phyloP scores from a whole-genome alignment of 306 rosid species.

The Herpetospermum pedunculosum region DNA sequence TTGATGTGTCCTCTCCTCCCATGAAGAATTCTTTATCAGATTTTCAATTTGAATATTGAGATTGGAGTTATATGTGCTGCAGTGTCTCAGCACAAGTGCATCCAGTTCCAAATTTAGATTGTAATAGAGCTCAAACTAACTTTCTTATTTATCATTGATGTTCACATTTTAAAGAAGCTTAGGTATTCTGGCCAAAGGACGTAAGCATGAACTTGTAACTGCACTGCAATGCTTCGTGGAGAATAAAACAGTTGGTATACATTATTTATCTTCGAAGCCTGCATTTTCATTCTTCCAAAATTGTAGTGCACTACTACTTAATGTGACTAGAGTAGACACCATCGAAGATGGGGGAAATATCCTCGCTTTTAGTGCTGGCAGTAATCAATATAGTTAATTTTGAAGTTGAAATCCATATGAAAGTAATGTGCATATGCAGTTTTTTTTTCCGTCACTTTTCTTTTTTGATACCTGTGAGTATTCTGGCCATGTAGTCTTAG shows the following conservation, averaged over 20 bases:
- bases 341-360: not conserved
- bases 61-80: not conserved
- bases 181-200: conserved; percentile 62
- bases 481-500: conserved; percentile 39
- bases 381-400: not conserved
- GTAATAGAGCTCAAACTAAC: not conserved
- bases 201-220: conserved; percentile 62
- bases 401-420: not conserved
- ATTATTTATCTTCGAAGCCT: not conserved
- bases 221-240: conserved; percentile 58
- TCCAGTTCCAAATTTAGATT: not conserved
- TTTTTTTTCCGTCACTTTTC: too few relatives aligned
- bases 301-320: not conserved
- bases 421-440: too few relatives aligned
- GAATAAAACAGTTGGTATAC: conserved; percentile 39
- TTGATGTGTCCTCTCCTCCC: not conserved
- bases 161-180: conserved; percentile 45
- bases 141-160: conserved; percentile 10
- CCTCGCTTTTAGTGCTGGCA: not conserved
- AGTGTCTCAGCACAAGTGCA: not conserved
- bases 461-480: too few relatives aligned
- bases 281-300: not conserved
- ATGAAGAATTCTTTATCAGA: not conserved
- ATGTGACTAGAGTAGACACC: not conserved
- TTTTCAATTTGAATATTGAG: not conserved